These are phyloP conservation scores for Glycine latifolia DNA, from an alignment of 306 rosid genomes.

Conservation along the genomic window DNA sequence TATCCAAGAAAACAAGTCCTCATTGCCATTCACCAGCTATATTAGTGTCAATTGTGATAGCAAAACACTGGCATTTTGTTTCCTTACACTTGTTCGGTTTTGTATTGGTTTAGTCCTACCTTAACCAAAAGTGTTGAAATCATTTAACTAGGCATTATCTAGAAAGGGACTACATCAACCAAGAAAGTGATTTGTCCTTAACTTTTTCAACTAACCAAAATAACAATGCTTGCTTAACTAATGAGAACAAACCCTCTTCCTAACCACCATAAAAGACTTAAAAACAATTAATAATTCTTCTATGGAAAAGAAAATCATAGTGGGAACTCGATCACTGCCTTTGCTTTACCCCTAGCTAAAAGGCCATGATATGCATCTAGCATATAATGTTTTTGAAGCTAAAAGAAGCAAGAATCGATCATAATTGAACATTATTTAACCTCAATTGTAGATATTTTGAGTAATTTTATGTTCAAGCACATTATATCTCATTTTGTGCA, in stretches of 20 bases:
- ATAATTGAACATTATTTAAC: no score
- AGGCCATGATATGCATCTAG: no score
- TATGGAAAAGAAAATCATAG: constrained; percentile 22
- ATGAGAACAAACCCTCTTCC: not conserved
- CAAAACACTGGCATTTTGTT: constrained; percentile 23
- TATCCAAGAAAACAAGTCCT: not conserved
- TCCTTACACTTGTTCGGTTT: constrained; percentile 46
- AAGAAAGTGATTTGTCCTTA: constrained; percentile 21
- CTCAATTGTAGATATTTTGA: no score
- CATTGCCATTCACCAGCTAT: constrained; percentile 19
- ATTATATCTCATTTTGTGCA: no score
- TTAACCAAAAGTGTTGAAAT: constrained; percentile 42
- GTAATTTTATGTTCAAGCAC: no score
- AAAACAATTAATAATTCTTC: constrained; percentile 4
- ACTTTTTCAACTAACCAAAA: constrained; percentile 43
- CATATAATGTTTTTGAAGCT: no score
- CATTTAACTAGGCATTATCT: constrained; percentile 35
- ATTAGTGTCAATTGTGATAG: constrained; percentile 41
- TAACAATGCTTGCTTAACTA: constrained; percentile 36
- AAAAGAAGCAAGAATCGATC: no score
- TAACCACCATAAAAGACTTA: constrained; percentile 8
- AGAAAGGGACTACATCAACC: constrained; percentile 39
- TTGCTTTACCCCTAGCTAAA: constrained; percentile 46
- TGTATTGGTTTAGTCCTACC: constrained; percentile 34
- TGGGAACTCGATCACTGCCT: constrained; percentile 49